Percentiles rank a stretch among this genome's conserved stretches.
Conservation (phyloP, 805 yeast genomes). For the Candida krabiensis region DNA sequence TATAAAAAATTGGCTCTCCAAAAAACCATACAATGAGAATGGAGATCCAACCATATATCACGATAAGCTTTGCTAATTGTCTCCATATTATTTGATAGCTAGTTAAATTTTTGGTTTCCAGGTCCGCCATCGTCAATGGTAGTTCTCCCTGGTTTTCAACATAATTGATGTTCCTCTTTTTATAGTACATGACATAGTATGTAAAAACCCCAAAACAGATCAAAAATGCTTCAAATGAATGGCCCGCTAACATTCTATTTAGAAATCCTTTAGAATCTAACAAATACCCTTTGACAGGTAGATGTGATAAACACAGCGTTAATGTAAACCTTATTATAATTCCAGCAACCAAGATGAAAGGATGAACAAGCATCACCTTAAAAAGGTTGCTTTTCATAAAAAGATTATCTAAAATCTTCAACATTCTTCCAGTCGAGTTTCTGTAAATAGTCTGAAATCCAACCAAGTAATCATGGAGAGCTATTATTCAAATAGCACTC, state of each 20-base stretch:
- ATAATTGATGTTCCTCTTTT: conserved; percentile 5
- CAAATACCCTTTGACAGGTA: conserved; percentile 14
- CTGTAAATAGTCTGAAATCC: too few species aligned
- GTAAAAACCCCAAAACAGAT: conserved; percentile 11
- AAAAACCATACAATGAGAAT: conserved; percentile 33
- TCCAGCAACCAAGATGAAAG: conserved; percentile 15
- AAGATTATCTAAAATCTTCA: not conserved
- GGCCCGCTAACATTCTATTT: conserved; percentile 30
- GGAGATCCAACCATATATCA: conserved; percentile 22
- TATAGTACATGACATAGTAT: conserved; percentile 7
- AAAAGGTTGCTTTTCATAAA: not conserved
- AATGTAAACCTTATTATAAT: conserved; percentile 6
- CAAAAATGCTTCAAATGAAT: conserved; percentile 28
- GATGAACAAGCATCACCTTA: conserved; percentile 14
- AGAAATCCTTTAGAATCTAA: conserved; percentile 25
- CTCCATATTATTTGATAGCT: conserved; percentile 5
- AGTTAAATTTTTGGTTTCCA: conserved; percentile 4
- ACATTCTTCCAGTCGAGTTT: too few species aligned
- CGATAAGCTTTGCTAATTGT: conserved; percentile 21
- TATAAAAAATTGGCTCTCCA: conserved; percentile 33
- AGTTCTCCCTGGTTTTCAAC: conserved; percentile 4
- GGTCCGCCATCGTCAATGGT: conserved; percentile 16
- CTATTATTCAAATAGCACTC: too few species aligned
- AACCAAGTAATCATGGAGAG: too few species aligned
- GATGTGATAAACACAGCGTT: not conserved